phyloP scores from a whole-genome alignment of 176 grass and related monocot species.

The Tuctoria greenei region DNA sequence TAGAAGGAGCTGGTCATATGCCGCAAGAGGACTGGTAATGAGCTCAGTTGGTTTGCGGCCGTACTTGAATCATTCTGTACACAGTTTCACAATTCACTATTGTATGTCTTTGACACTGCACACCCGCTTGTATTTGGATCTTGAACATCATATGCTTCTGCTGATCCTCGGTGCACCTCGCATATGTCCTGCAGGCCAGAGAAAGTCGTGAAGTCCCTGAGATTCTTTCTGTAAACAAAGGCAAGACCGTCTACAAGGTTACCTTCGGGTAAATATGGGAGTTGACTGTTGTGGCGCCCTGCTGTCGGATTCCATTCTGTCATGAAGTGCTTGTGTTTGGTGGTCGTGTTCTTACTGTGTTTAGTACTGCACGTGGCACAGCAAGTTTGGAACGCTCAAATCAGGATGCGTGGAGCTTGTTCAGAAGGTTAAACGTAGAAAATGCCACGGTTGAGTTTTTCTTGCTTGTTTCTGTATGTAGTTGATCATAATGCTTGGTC shows the following conservation, averaged over 20 bases:
- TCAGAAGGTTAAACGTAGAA: neutral
- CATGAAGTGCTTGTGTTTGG: neutral
- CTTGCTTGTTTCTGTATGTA: neutral
- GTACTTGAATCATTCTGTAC: neutral
- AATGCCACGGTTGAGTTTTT: neutral
- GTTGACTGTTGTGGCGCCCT: neutral
- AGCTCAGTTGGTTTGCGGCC: neutral
- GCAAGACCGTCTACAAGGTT: neutral
- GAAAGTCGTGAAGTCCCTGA: slow-evolving; percentile 74
- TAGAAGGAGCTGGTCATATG: slow-evolving; percentile 97
- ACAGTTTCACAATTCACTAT: neutral
- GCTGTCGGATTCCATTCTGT: neutral
- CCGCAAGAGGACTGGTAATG: slow-evolving; percentile 92
- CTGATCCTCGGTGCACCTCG: slow-evolving; percentile 9
- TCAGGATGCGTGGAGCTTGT: neutral
- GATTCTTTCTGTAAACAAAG: slow-evolving; percentile 48
- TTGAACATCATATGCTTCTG: neutral
- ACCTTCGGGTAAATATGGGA: neutral
- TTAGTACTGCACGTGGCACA: neutral
- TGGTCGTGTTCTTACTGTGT: neutral
- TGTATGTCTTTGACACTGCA: neutral
- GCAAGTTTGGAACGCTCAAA: neutral
- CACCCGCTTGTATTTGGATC: neutral
- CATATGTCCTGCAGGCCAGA: slow-evolving; percentile 65
- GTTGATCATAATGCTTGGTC: neutral